Evolutionary conservation across 75 land plant genomes (phyloP), one percentile per base, ranked within the genome.

Genomic region (Cryptomeria japonica): DNA sequence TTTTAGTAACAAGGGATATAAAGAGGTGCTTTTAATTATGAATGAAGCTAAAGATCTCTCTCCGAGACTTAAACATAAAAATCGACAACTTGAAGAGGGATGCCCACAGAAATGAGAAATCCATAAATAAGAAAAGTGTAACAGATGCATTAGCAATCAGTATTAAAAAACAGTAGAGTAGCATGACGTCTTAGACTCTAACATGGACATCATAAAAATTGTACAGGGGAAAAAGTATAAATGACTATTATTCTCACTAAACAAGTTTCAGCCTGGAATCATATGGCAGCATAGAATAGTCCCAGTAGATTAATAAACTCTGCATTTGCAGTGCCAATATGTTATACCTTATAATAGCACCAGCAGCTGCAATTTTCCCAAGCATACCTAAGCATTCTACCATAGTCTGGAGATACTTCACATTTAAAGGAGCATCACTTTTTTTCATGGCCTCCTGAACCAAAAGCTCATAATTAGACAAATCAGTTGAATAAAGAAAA

Each of bases 311-410:
- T 34, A 75, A 64, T 75, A 11, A 34, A 34, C 77, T 75, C 36
- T 34, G 2, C 38, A 75, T 75, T 32, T 3, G 15, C 77, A 75
- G 77, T 75, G 77, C 38, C 77, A 75, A 32, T 75, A 75, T 2
- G 38, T 34, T 75, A 55, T 84, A 98, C 99, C 99, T 97, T 87
- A 98, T 89, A 14, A 97, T 93, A 80, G 97, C 97, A 91, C 99
- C 99, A 90, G 94, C 97, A 89, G 98, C 99, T 64, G 99, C 99
- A 89, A 96, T 92, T 93, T 98, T 98, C 16, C 96, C 97, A 87
- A 98, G 96, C 90, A 94, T 90, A 84, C 89, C 91, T 11, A 98
- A 92, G 87, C 99, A 97, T 87, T 98, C 99, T 39, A 98, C 99
- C 96, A 98, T 92, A 51, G 99, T 97, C 76, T 97, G 97, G 83